phyloP scores from a whole-genome alignment of 2,329 filamentous ascomycete genomes.

The Talaromyces pinophilus region DNA sequence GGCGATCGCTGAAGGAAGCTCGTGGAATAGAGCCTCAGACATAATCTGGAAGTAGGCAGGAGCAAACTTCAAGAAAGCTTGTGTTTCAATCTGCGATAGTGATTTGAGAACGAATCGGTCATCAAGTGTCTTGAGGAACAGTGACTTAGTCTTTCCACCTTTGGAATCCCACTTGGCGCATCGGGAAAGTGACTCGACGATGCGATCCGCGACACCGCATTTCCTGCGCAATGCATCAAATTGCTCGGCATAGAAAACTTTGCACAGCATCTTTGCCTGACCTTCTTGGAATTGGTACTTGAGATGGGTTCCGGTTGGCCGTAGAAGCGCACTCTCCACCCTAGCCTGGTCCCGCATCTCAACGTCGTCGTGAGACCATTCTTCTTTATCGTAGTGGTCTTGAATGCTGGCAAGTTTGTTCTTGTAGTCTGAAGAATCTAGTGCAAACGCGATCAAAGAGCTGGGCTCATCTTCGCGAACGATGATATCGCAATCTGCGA shows the following conservation, averaged over 20 bases:
- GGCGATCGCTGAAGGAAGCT: conserved; percentile 91
- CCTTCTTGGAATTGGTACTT: conserved; percentile 96
- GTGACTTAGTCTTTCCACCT: conserved; percentile 94
- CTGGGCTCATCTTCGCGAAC: conserved; percentile 97
- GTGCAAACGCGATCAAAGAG: conserved; percentile 88
- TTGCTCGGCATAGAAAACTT: conserved; percentile 97
- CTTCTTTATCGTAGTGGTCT: conserved; percentile 36
- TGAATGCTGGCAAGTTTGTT: conserved; percentile 66
- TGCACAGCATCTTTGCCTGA: conserved; percentile 92
- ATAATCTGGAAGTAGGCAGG: conserved; percentile 98
- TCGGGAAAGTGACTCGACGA: conserved; percentile 90
- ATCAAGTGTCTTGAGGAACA: conserved; percentile 95
- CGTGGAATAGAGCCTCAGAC: conserved; percentile 92
- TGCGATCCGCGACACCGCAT: conserved; percentile 88
- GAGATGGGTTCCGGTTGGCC: conserved; percentile 85
- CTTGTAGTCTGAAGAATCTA: conserved; percentile 85
- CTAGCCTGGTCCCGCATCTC: conserved; percentile 64
- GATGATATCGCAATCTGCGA: conserved; percentile 94
- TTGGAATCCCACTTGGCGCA: conserved; percentile 98
- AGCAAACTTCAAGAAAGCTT: conserved; percentile 91
- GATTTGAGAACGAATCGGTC: conserved; percentile 92
- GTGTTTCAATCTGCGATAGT: conserved; percentile 84
- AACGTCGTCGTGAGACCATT: conserved; percentile 30
- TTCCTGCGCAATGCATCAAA: conserved; percentile 93
- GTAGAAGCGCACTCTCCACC: conserved; percentile 80